phyloP scores from a whole-genome alignment of 306 rosid species.

The Comarum palustre region DNA sequence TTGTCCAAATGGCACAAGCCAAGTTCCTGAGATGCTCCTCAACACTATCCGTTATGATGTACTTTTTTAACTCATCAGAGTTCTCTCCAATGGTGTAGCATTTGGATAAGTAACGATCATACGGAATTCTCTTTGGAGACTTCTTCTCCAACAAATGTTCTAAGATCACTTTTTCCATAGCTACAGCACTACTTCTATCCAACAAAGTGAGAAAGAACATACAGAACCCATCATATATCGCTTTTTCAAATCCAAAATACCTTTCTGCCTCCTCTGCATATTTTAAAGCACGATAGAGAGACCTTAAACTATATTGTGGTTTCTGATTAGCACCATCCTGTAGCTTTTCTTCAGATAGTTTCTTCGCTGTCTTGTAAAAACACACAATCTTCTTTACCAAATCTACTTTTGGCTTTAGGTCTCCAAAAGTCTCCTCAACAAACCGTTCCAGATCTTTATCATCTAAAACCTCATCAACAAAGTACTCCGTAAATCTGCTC shows the following conservation, averaged over 20 bases:
- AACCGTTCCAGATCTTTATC: slow-evolving; percentile 69
- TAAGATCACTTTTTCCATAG: slow-evolving; percentile 57
- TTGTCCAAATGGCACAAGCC: slow-evolving; percentile 73
- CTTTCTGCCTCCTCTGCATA: slow-evolving; percentile 63
- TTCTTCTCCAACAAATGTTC: slow-evolving; percentile 46
- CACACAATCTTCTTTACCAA: slow-evolving; percentile 47
- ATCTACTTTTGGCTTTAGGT: slow-evolving; percentile 31
- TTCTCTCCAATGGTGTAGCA: slow-evolving; percentile 14
- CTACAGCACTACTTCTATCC: slow-evolving; percentile 64
- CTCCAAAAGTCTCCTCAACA: slow-evolving; percentile 46
- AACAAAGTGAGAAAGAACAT: slow-evolving; percentile 79
- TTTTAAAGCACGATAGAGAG: slow-evolving; percentile 88
- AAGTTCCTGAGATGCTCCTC: slow-evolving; percentile 67
- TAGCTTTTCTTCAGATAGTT: slow-evolving; percentile 72
- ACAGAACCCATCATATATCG: slow-evolving; percentile 84
- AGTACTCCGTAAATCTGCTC: slow-evolving; percentile 90
- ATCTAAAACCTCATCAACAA: slow-evolving; percentile 79
- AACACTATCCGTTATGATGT: slow-evolving; percentile 66
- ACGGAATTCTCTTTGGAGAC: slow-evolving; percentile 43
- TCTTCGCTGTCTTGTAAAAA: slow-evolving; percentile 72
- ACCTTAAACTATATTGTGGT: slow-evolving; percentile 92
- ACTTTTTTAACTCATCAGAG: slow-evolving; percentile 34
- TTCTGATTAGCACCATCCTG: slow-evolving; percentile 94
- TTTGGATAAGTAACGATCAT: slow-evolving; percentile 41
- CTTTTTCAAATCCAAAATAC: slow-evolving; percentile 52